Conservation (phyloP, 1,139 yeast species). For the Debaryomycetaceae sp. region DNA sequence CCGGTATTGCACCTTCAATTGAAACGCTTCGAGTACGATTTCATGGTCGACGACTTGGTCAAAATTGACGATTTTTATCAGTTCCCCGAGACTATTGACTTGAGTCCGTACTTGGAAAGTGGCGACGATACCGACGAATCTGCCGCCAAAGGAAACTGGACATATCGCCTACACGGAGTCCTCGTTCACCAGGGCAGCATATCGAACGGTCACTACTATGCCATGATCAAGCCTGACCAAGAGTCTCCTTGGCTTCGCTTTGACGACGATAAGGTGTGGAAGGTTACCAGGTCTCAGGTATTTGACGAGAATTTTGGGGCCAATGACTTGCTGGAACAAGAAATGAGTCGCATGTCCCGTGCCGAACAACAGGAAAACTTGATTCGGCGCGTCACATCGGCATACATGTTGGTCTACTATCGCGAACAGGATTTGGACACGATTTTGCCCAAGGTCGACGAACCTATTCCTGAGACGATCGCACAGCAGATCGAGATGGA, state of each 20-base stretch:
- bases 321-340: slow-evolving; percentile 39
- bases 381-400: slow-evolving; percentile 76
- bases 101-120: slow-evolving; percentile 67
- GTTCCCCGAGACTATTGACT: slow-evolving; percentile 75
- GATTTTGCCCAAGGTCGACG: slow-evolving; percentile 42
- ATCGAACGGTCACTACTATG: slow-evolving; percentile 93
- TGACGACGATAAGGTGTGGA: slow-evolving; percentile 92
- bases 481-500: slow-evolving; percentile 57
- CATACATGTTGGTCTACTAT: slow-evolving; percentile 92
- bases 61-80: slow-evolving; percentile 90
- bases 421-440: slow-evolving; percentile 50
- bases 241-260: slow-evolving; percentile 73
- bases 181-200: slow-evolving; percentile 93
- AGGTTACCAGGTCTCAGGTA: slow-evolving; percentile 73
- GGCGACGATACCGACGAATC: slow-evolving; percentile 31
- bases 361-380: slow-evolving; percentile 54
- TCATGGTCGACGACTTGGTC: slow-evolving; percentile 77
- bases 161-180: slow-evolving; percentile 81
- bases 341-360: slow-evolving; percentile 40
- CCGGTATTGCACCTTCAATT: slow-evolving; percentile 87
- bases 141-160: slow-evolving; percentile 49
- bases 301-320: slow-evolving; percentile 92
- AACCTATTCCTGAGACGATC: slow-evolving; percentile 55
- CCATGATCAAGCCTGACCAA: slow-evolving; percentile 74
- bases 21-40: slow-evolving; percentile 91